These are phyloP conservation scores for Clavispora santaluciae DNA, from an alignment of 805 yeast species.

Conservation along the genomic window DNA sequence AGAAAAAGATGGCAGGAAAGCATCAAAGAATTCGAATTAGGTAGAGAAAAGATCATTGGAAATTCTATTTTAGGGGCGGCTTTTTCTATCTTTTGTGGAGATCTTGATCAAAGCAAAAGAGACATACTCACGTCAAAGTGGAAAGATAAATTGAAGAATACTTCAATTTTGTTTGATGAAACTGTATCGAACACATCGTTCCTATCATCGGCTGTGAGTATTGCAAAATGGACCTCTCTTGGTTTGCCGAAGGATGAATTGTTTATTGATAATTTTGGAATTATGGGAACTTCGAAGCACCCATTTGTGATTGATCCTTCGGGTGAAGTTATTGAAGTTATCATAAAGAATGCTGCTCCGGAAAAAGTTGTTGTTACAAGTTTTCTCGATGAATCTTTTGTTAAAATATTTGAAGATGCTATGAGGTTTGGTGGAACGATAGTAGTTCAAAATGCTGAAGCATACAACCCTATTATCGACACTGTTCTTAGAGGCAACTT, in stretches of 20 bases:
- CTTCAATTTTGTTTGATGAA: conserved; percentile 36
- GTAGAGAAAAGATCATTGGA: conserved; percentile 52
- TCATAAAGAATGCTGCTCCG: conserved; percentile 26
- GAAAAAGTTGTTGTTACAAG: conserved; percentile 53
- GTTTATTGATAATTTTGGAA: conserved; percentile 57
- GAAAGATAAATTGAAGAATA: conserved; percentile 28
- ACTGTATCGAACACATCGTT: conserved; percentile 30
- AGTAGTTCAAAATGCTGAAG: conserved; percentile 74
- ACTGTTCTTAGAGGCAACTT: conserved; percentile 60
- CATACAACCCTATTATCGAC: conserved; percentile 68
- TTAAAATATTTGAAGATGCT: conserved; percentile 71
- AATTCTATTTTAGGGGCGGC: conserved; percentile 62
- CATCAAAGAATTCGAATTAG: conserved; percentile 45
- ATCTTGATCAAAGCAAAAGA: conserved; percentile 47
- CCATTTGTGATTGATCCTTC: conserved; percentile 74
- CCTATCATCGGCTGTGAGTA: conserved; percentile 37
- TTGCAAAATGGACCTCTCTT: conserved; percentile 45
- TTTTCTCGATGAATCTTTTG: conserved; percentile 63
- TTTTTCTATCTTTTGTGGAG: conserved; percentile 57
- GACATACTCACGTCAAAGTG: conserved; percentile 27
- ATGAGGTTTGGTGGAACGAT: conserved; percentile 77
- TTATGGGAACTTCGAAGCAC: conserved; percentile 37
- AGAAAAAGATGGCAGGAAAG: conserved; percentile 69
- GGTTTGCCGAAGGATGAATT: conserved; percentile 59
- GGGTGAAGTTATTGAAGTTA: conserved; percentile 31